Conservation (phyloP, 768 basidiomycete genomes). For the Neoboletus subvelutipes region DNA sequence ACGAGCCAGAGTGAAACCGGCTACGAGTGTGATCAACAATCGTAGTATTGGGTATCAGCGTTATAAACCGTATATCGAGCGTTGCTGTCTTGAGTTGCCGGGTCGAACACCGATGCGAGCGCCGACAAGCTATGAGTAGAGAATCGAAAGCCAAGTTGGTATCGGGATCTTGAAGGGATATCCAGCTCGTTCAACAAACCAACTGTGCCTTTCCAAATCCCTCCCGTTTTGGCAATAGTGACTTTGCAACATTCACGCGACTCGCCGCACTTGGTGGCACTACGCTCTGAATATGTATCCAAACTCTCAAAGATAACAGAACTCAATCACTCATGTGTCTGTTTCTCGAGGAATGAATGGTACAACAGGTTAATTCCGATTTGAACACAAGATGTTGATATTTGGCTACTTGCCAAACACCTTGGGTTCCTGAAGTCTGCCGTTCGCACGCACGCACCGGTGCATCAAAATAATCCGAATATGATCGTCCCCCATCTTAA, state of each 20-base stretch:
- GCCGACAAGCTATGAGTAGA: not conserved
- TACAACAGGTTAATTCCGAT: not conserved
- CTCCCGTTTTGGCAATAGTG: slow-evolving; percentile 14
- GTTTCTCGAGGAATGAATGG: not conserved
- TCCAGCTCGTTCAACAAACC: slow-evolving; percentile 6
- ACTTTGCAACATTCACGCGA: not conserved
- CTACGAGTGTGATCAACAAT: slow-evolving; percentile 1
- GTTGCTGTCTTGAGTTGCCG: slow-evolving; percentile 3
- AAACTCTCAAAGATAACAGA: not conserved
- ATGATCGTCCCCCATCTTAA: no score
- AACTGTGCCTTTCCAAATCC: slow-evolving; percentile 2
- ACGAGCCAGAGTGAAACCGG: slow-evolving; percentile 6
- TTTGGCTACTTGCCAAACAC: no score
- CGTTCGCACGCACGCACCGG: not conserved
- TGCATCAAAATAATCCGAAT: not conserved
- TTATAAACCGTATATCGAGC: not conserved
- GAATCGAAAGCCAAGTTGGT: not conserved
- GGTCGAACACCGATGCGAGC: not conserved
- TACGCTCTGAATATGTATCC: not conserved
- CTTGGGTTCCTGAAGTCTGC: not conserved
- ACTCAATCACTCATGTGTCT: not conserved
- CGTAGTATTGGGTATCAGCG: slow-evolving; percentile 9
- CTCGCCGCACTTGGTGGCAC: not conserved
- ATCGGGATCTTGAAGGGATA: not conserved
- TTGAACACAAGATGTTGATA: no score